Conservation (phyloP, 2,329 filamentous ascomycete genomes). For the Cladosporium sp. region DNA sequence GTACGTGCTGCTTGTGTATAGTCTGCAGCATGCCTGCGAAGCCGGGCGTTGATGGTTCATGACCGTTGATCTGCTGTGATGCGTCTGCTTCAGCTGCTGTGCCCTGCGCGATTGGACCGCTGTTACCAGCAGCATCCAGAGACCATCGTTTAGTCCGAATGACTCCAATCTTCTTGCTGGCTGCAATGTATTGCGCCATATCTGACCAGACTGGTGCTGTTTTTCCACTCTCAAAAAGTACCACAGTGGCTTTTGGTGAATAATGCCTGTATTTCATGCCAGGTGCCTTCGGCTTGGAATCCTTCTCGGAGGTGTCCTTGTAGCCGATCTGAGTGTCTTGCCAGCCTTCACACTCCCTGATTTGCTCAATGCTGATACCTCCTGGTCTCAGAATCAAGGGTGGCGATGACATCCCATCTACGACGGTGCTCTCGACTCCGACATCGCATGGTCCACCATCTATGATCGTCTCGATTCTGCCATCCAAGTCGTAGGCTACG, state of each 20-base stretch:
- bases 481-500: slow-evolving; percentile 77
- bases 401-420: slow-evolving; percentile 79
- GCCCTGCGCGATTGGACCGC: neutral
- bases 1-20: slow-evolving; percentile 9
- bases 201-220: slow-evolving; percentile 28
- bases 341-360: slow-evolving; percentile 75
- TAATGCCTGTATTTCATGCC: slow-evolving; percentile 99
- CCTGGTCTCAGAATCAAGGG: slow-evolving; percentile 82
- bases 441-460: slow-evolving; percentile 84
- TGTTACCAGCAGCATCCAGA: slow-evolving; percentile 8
- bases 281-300: slow-evolving; percentile 70
- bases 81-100: neutral
- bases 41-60: slow-evolving; percentile 16
- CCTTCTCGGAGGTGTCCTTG: slow-evolving; percentile 66
- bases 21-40: slow-evolving; percentile 24
- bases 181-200: slow-evolving; percentile 25
- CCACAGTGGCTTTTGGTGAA: slow-evolving; percentile 78
- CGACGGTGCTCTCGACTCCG: slow-evolving; percentile 94
- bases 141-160: slow-evolving; percentile 36
- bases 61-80: slow-evolving; percentile 19
- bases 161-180: slow-evolving; percentile 34
- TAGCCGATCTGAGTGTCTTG: slow-evolving; percentile 73
- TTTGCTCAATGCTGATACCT: slow-evolving; percentile 76
- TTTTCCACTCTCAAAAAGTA: slow-evolving; percentile 58
- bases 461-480: slow-evolving; percentile 78